Conservation (phyloP, 2,329 filamentous ascomycete species). For the Colletotrichum somersetense region DNA sequence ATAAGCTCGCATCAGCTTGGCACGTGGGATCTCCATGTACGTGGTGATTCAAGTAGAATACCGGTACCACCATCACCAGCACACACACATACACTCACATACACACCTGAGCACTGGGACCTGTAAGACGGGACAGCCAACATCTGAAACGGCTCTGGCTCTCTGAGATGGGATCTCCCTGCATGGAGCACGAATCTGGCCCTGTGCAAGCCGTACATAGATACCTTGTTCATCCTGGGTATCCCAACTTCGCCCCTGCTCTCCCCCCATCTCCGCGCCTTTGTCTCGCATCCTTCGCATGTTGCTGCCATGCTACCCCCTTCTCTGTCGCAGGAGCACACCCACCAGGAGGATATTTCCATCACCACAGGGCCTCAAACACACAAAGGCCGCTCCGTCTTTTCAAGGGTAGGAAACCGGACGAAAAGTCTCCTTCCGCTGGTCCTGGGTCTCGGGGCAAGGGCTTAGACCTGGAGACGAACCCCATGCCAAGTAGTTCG, state of each 20-base stretch:
- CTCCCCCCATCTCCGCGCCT: not conserved
- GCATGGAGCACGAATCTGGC: constrained; percentile 30
- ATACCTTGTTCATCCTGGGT: constrained; percentile 3
- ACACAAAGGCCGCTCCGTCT: constrained; percentile 10
- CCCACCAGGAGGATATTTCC: not conserved
- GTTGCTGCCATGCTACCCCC: constrained; percentile 1
- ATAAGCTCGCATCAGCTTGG: constrained; percentile 31
- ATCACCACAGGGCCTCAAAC: not conserved
- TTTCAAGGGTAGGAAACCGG: constrained; percentile 34
- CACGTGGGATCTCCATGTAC: constrained; percentile 19
- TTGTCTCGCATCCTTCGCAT: constrained; percentile 1
- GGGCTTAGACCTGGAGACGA: not conserved
- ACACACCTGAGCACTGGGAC: not conserved
- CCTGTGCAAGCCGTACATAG: constrained; percentile 9
- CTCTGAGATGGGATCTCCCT: constrained; percentile 38
- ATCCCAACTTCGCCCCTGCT: constrained; percentile 13
- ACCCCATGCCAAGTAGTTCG: constrained; percentile 22
- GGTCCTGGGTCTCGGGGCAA: not conserved
- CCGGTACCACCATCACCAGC: not conserved
- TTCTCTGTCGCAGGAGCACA: constrained; percentile 10
- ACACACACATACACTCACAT: not conserved
- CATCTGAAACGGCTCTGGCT: constrained; percentile 38
- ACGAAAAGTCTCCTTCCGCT: constrained; percentile 38
- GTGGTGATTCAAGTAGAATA: not conserved
- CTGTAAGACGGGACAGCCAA: constrained; percentile 30